These are phyloP conservation scores for Plasmopara muralis DNA, from an alignment of 352 stramenopile species.

Conservation along the genomic window DNA sequence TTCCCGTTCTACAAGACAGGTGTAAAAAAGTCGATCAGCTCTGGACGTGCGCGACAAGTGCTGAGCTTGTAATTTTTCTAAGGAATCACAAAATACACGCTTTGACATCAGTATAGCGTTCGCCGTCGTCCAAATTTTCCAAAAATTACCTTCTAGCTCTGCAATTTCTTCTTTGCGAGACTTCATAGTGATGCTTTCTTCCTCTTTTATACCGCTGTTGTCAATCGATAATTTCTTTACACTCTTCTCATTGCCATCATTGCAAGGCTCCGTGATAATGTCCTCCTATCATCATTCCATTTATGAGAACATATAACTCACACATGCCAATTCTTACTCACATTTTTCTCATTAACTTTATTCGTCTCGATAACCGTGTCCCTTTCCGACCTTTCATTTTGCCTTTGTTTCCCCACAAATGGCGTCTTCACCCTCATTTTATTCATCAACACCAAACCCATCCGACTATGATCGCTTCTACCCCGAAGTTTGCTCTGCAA, in stretches of 20 bases:
- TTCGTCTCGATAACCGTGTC: not conserved
- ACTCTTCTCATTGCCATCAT: constrained; percentile 4
- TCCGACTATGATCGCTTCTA: constrained; percentile 7
- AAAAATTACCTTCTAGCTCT: constrained; percentile 34
- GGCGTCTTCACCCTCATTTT: constrained; percentile 6
- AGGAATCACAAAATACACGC: not conserved
- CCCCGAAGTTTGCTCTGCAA: constrained; percentile 30
- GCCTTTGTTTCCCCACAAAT: not conserved
- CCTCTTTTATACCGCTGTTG: not conserved
- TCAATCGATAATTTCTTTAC: not conserved
- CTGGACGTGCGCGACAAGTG: constrained; percentile 27
- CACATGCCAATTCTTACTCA: not conserved
- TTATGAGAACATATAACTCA: not conserved
- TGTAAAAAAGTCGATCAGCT: constrained; percentile 38
- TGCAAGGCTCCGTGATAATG: not conserved
- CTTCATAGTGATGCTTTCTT: constrained; percentile 7
- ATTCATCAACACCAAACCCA: not conserved
- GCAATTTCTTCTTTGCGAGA: constrained; percentile 40
- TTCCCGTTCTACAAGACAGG: constrained; percentile 36
- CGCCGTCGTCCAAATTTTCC: not conserved
- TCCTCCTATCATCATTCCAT: constrained; percentile 7
- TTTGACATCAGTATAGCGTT: not conserved
- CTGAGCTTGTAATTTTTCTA: constrained; percentile 38
- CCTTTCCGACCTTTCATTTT: not conserved
- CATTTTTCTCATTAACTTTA: constrained; percentile 9